Conservation (phyloP, 176 grass and related monocot species). For the Triticum monococcum region DNA sequence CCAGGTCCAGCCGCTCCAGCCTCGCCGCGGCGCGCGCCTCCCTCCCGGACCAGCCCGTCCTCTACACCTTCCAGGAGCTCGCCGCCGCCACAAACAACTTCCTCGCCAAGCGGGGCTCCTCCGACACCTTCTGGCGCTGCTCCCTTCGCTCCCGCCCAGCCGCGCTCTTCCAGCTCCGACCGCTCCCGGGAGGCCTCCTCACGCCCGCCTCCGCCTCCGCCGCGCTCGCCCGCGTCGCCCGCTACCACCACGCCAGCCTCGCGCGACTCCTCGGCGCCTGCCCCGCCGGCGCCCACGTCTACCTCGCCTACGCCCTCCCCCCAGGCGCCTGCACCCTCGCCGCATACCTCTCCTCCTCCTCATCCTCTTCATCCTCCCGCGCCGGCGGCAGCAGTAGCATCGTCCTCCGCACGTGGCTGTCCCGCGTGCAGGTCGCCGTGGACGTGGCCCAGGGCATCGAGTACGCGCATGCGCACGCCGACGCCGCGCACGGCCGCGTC, state of each 20-base stretch:
- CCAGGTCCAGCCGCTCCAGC: not conserved
- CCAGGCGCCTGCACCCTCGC: conserved; percentile 43
- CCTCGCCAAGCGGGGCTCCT: conserved; percentile 51
- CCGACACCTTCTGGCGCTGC: conserved; percentile 54
- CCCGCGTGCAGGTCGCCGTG: conserved; percentile 53
- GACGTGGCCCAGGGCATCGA: conserved; percentile 67
- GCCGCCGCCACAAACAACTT: conserved; percentile 70
- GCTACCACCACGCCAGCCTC: conserved; percentile 59
- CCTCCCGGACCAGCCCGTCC: conserved; percentile 27
- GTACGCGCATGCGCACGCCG: conserved; percentile 66
- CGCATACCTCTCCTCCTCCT: conserved; percentile 50
- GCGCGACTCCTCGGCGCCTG: conserved; percentile 65
- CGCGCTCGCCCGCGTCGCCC: conserved; percentile 32
- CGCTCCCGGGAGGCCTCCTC: not conserved
- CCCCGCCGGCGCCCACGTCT: conserved; percentile 48
- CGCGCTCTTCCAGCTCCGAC: conserved; percentile 51
- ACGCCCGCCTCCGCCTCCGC: not conserved
- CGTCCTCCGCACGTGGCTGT: conserved; percentile 47
- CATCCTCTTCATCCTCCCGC: not conserved
- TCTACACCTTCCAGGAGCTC: conserved; percentile 72
- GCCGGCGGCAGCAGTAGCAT: conserved; percentile 25
- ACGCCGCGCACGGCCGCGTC: conserved; percentile 47
- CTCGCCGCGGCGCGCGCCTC: conserved; percentile 47
- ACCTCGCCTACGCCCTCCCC: conserved; percentile 62
- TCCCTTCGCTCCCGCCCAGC: conserved; percentile 50